Conservation (phyloP, 208 protist species). For the Herpetomonas samuelpessoai region DNA sequence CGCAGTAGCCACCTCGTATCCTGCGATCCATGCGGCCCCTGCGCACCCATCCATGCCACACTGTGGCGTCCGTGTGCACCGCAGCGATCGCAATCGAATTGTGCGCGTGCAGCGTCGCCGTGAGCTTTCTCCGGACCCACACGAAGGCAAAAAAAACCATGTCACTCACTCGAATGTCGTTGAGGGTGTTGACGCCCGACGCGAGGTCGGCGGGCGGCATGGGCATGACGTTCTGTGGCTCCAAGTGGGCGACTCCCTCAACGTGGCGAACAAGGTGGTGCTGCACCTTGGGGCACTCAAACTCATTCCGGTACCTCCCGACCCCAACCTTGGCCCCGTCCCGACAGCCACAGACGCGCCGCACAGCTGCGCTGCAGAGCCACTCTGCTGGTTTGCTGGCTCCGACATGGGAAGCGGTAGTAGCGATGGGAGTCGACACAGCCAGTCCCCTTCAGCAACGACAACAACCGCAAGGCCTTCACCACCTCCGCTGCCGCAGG, state of each 20-base stretch:
- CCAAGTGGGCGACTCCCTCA: not conserved
- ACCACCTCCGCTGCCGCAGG: conserved; percentile 4
- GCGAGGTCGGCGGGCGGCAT: too few relatives aligned
- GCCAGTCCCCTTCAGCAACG: too few relatives aligned
- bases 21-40: not conserved
- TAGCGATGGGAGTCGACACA: too few relatives aligned
- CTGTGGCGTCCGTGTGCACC: not conserved
- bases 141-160: not conserved
- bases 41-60: not conserved
- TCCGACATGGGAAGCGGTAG: not conserved
- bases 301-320: not conserved
- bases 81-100: not conserved
- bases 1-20: not conserved
- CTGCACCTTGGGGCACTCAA: not conserved
- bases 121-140: not conserved
- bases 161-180: not conserved
- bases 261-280: not conserved
- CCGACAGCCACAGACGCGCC: too few relatives aligned
- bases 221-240: too few relatives aligned
- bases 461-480: not conserved
- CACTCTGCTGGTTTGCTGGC: not conserved
- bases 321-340: too few relatives aligned
- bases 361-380: too few relatives aligned
- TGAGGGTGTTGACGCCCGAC: too few relatives aligned
- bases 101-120: not conserved